These are phyloP conservation scores for Hygrocybe punicea DNA, from an alignment of 768 basidiomycete genomes.

Conservation along the genomic window DNA sequence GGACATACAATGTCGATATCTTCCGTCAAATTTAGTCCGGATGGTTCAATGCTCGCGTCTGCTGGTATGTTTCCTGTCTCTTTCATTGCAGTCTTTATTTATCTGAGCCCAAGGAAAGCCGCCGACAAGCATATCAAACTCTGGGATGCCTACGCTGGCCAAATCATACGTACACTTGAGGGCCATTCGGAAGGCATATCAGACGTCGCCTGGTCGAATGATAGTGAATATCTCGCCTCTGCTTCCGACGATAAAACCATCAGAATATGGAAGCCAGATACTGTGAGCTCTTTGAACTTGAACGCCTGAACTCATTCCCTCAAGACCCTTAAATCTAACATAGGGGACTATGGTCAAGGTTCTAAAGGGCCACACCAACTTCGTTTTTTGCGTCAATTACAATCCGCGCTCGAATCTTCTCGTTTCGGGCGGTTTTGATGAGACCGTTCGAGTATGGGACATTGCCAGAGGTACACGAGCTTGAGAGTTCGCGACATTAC, in stretches of 20 bases:
- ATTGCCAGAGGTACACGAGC: slow-evolving; percentile 67
- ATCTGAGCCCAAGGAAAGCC: slow-evolving; percentile 51
- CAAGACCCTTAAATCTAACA: slow-evolving; percentile 9
- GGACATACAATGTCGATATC: slow-evolving; percentile 86
- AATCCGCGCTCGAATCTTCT: slow-evolving; percentile 87
- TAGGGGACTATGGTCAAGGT: slow-evolving; percentile 61
- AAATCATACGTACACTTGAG: slow-evolving; percentile 66
- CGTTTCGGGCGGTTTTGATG: slow-evolving; percentile 93
- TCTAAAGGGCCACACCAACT: slow-evolving; percentile 85
- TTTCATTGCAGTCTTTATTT: not conserved
- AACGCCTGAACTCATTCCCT: slow-evolving; percentile 3
- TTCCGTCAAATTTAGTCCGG: slow-evolving; percentile 83
- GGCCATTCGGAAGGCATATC: slow-evolving; percentile 84
- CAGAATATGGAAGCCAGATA: slow-evolving; percentile 76
- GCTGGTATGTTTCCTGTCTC: slow-evolving; percentile 55
- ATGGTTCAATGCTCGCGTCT: slow-evolving; percentile 79
- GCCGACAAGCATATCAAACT: slow-evolving; percentile 81
- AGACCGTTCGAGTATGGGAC: slow-evolving; percentile 97
- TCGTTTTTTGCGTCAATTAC: slow-evolving; percentile 91
- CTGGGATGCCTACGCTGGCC: slow-evolving; percentile 72
- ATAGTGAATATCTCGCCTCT: slow-evolving; percentile 80
- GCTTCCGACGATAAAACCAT: slow-evolving; percentile 93
- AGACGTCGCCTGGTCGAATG: slow-evolving; percentile 84
- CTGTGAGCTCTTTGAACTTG: slow-evolving; percentile 36
- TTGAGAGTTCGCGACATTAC: not conserved